Base-by-base conservation (phyloP, 306 rosid species). In the Cucurbita moschata region DNA sequence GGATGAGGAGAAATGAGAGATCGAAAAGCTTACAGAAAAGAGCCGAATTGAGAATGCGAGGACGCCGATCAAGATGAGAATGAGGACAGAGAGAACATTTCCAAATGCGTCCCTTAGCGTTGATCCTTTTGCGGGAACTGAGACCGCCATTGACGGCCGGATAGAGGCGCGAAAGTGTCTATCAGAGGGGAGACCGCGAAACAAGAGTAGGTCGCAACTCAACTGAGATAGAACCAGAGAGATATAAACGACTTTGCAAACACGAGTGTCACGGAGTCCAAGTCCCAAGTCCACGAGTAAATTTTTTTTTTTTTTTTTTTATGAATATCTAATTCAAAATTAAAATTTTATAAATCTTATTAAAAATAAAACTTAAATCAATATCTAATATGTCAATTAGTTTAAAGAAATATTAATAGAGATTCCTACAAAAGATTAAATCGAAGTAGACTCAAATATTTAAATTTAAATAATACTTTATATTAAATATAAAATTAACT, bases 31-130 rank as follows among this genome's bases (percentile, higher is more conserved):
- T 86, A 95, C 99, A 71, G 99, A 95, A 89, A 95, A 95, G 78
- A 95, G 91, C 4, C 99, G 96, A 87, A 95, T 95, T 85, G 99
- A 95, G 85, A 95, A 95, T 37, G 99, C 99, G 52, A 95, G 99
- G 71, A 91, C 96, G 19, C 99, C 99, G 85, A 95, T 91, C 82
- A 95, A 81, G 79, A 95, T 72, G 77, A 95, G 96, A 82, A 95
- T 91, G 88, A 91, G 80, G 85, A 91, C 76, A 15, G 96, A 85
- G 68, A 95, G 89, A 40, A 89, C 96, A 71, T 85, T 85, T 46
- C 99, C 99, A 15, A 89, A 89, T 55, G 99, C 99, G 60, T 89
- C 77, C 75, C 99, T 80, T 13, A 95, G 74, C 51, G 85, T 52
- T 39, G 80, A 56, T 2, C 57, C 92, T 16, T 59, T 82, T 44